Evolutionary conservation across 192 early-diverging fungal species (phyloP).

Genomic region (Backusella psychrophila): DNA sequence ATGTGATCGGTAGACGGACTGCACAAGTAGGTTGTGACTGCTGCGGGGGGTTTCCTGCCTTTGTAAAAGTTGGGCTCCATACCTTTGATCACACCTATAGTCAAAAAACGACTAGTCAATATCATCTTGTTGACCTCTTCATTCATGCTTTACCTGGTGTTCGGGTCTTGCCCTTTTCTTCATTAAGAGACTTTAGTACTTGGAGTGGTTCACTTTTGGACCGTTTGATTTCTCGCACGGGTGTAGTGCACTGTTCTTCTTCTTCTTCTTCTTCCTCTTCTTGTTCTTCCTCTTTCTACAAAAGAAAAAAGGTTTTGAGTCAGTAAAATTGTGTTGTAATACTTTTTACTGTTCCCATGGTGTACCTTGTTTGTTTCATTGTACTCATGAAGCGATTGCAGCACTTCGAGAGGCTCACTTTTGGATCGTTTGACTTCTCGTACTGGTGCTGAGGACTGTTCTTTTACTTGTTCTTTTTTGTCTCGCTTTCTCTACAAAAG

Average conservation of each 20-base stretch:
- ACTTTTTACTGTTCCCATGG: too few species aligned
- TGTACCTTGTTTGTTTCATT: too few species aligned
- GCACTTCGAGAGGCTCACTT: neutral
- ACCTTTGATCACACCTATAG: neutral
- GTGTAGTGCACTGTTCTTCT: too few species aligned
- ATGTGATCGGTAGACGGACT: slow-evolving; percentile 29
- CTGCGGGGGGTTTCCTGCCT: slow-evolving; percentile 13
- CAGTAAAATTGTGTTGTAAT: too few species aligned
- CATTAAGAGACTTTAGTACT: neutral
- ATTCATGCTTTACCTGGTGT: neutral
- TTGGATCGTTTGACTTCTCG: neutral
- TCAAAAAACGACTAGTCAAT: neutral
- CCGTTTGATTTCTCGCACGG: too few species aligned
- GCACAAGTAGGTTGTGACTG: slow-evolving; percentile 16
- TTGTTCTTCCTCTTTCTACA: neutral
- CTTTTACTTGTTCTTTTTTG: too few species aligned
- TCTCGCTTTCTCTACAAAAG: too few species aligned
- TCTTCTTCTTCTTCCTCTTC: too few species aligned
- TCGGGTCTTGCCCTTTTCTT: neutral
- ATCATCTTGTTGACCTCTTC: neutral
- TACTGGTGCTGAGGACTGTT: too few species aligned
- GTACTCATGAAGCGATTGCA: neutral
- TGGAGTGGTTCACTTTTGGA: neutral
- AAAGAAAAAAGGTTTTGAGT: neutral
- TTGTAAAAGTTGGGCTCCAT: slow-evolving; percentile 10